phyloP scores from a whole-genome alignment of 352 stramenopile genomes.

The Pythium vanterpoolii region DNA sequence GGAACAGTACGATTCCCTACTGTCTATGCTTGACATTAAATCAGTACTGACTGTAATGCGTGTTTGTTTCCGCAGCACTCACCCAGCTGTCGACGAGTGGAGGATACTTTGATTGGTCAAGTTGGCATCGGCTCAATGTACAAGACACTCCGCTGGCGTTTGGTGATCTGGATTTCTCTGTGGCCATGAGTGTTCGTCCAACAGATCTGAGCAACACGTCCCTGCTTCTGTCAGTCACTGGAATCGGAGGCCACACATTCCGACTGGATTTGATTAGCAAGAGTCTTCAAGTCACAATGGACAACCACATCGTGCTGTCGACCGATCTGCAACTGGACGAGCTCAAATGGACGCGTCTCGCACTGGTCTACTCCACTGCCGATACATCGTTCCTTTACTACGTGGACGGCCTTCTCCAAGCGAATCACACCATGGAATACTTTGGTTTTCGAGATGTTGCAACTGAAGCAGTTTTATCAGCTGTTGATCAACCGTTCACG shows the following conservation, averaged over 20 bases:
- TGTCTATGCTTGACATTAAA: neutral
- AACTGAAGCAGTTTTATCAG: constrained; percentile 22
- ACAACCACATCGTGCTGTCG: neutral
- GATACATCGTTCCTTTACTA: constrained; percentile 11
- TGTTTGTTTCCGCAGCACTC: too few species aligned
- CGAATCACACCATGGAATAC: neutral
- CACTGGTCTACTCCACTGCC: constrained; percentile 15
- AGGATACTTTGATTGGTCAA: constrained; percentile 19
- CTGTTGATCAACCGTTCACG: constrained; percentile 17
- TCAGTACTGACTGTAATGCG: neutral
- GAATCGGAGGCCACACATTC: neutral
- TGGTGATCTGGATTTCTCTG: constrained; percentile 44
- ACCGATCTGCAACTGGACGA: neutral
- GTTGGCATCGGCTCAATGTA: neutral
- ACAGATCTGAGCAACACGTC: neutral
- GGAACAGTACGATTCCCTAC: constrained; percentile 4
- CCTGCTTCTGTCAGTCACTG: neutral
- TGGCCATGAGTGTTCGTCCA: constrained; percentile 29
- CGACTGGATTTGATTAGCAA: neutral
- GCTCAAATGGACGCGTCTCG: constrained; percentile 14
- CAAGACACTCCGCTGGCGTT: constrained; percentile 27
- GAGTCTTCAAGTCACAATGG: constrained; percentile 1
- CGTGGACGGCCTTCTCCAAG: constrained; percentile 10
- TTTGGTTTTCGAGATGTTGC: constrained; percentile 21
- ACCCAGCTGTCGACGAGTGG: neutral